Evolutionary conservation across 2,329 filamentous ascomycete genomes (phyloP), one percentile per base, ranked within the genome.

Genomic region (Calonectria hawksworthii): DNA sequence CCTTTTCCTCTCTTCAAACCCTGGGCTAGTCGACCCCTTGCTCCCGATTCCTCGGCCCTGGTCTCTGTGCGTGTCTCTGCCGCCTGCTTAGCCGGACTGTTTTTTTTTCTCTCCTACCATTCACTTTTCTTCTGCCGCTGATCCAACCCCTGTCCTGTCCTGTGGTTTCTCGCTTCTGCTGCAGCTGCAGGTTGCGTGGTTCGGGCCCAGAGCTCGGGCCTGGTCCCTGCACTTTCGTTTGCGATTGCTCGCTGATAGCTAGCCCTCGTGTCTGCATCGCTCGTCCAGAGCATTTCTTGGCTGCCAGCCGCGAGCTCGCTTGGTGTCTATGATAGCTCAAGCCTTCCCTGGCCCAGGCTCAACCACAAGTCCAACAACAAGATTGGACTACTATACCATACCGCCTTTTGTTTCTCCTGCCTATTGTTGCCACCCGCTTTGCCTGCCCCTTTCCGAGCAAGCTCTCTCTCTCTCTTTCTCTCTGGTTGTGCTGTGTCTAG

Each of bases 231-330:
- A 8, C 38, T 30, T 51, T 28, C 50, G 34, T 51, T 38, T 34
- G 64, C 64, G 50, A 38, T 59, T 71, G 51, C 70, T 34, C 16
- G 52, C 34, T 41, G 56, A 26, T 61, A 67, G 69, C 50, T 72
- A 30, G 63, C 63, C 71, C 71, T 69, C 71, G 71, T 73, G 71
- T 63, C 50, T 68, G 8, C n/a, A 65, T 69, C 38, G 71, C 71
- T 67, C 30, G 64, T 54, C 50, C 71, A 67, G 59, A 73, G 66
- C 51, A 28, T 23, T 66, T 56, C 32, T 64, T 70, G 41, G 56
- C 44, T 44, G 68, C 54, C 56, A 52, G 34, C 61, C 56, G 56
- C 44, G 34, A 41, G 4, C 51, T 64, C 32, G 30, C 32, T 44
- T 65, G 61, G 34, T 65, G 68, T 38, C 68, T 70, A 13, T 64